phyloP scores from a whole-genome alignment of 2,329 filamentous ascomycete species.

The Colletotrichum destructivum region DNA sequence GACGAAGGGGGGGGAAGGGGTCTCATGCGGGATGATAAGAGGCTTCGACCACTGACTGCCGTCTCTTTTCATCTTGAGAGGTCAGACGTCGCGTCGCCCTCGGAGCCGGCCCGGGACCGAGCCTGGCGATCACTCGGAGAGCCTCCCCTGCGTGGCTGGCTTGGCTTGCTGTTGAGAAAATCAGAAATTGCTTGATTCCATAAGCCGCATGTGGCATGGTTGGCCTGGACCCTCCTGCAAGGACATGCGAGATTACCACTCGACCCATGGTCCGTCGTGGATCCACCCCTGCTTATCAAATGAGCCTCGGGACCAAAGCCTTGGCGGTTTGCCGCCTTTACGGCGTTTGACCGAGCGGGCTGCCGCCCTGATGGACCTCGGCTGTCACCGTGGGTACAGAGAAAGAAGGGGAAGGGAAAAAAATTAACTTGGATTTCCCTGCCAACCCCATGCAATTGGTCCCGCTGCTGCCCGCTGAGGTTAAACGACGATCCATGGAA shows the following conservation, averaged over 20 bases:
- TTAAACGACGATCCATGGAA: constrained; percentile 34
- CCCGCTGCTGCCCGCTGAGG: constrained; percentile 14
- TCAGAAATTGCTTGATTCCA: constrained; percentile 22
- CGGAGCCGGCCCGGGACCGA: constrained; percentile 35
- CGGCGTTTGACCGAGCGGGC: constrained; percentile 37
- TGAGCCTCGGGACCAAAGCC: background rate
- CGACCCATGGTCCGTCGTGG: constrained; percentile 5
- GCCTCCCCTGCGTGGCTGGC: constrained; percentile 20
- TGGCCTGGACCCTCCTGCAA: constrained; percentile 20
- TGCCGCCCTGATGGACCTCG: constrained; percentile 18
- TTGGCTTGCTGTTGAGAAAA: constrained; percentile 36
- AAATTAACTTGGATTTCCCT: constrained; percentile 21
- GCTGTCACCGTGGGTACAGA: constrained; percentile 15
- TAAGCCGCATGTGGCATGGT: constrained; percentile 25
- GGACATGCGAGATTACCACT: constrained; percentile 18
- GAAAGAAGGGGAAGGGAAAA: background rate
- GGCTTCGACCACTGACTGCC: background rate
- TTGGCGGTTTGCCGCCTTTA: constrained; percentile 24
- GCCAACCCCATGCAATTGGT: constrained; percentile 28
- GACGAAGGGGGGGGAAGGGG: background rate
- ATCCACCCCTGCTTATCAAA: constrained; percentile 28
- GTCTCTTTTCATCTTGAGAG: background rate
- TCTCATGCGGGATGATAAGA: background rate
- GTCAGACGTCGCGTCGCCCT: background rate
- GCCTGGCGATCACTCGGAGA: constrained; percentile 7